Evolutionary conservation across 176 grass and related monocot genomes (phyloP), one percentile per base, ranked within the genome.

Genomic region (Rhynchospora tenuis): DNA sequence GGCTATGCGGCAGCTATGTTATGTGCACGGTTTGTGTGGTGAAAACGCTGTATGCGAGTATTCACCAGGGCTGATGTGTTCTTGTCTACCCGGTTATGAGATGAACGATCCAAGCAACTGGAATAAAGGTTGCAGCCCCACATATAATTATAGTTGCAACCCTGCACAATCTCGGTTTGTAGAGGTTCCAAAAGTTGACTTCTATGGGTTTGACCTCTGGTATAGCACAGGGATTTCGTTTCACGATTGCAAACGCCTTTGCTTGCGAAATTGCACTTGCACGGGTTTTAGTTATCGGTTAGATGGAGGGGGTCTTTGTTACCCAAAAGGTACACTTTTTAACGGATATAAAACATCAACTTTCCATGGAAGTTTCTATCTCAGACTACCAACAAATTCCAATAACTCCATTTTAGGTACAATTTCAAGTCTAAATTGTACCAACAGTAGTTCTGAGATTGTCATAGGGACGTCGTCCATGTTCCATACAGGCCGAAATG

Each of bases 21-120:
- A 83, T 77, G 89, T 93, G n/a, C 94, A 93, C 28, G 94, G 89
- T 13, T 75, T 97, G 52, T 97, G 94, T 84, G 94, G 94, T 4
- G 23, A 15, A 56, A 91, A 93, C 88, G 91, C 87, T 44, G 90
- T 97, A 47, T 93, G 91, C 45, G 83, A 90, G 28, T 96, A 96
- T 62, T 60, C 73, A 5, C 58, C 46, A 60, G 71, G 57, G 29
- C 81, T 91, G 43, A 83, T 22, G 57, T 97, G 94, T n/a, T 79
- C 78, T 24, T 97, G 94, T 72, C 87, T 89, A 73, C 87, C 87
- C 73, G 89, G 87, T 42, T 90, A 93, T 56, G 43, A 91, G 54
- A 97, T 97, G 94, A 66, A 0, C 61, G 72, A 91, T 77, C 71
- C 83, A 0, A 33, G n/a, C 17, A 46, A 90, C 52, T 93, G 94